Conservation (phyloP, 495 filamentous ascomycete species). For the Annulohypoxylon moriforme region DNA sequence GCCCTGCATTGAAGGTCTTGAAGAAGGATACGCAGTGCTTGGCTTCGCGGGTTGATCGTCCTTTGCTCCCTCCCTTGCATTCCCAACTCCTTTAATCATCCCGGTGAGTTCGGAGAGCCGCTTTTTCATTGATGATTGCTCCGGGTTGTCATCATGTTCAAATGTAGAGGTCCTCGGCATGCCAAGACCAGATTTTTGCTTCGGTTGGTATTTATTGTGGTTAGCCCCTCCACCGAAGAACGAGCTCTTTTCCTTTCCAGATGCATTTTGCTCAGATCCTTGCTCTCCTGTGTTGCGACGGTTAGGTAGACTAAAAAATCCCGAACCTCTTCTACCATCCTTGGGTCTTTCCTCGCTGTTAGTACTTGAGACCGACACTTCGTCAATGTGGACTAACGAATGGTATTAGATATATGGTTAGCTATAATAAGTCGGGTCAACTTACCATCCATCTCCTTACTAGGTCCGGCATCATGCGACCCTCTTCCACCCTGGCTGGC, state of each 20-base stretch:
- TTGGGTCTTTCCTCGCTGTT: slow-evolving; percentile 36
- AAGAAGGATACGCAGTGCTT: slow-evolving; percentile 20
- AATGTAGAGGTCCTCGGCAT: slow-evolving; percentile 22
- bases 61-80: slow-evolving; percentile 45
- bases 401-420: background rate
- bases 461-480: slow-evolving; percentile 12
- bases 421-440: background rate
- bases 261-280: slow-evolving; percentile 13
- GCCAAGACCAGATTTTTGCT: slow-evolving; percentile 36
- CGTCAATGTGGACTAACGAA: slow-evolving; percentile 39
- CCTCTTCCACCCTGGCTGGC: slow-evolving; percentile 11
- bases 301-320: slow-evolving; percentile 36
- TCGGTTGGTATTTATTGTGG: slow-evolving; percentile 38
- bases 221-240: slow-evolving; percentile 27
- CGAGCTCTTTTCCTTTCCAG: slow-evolving; percentile 35
- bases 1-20: slow-evolving; percentile 36
- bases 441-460: slow-evolving; percentile 42
- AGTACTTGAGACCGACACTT: slow-evolving; percentile 38
- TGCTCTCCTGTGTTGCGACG: slow-evolving; percentile 38
- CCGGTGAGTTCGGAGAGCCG: slow-evolving; percentile 47
- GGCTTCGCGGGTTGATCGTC: slow-evolving; percentile 45
- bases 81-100: slow-evolving; percentile 48
- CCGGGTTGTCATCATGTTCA: slow-evolving; percentile 41
- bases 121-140: slow-evolving; percentile 40
- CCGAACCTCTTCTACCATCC: slow-evolving; percentile 36